These are phyloP conservation scores for Penicillium sp. DNA, from an alignment of 2,329 filamentous ascomycete species.

Conservation along the genomic window DNA sequence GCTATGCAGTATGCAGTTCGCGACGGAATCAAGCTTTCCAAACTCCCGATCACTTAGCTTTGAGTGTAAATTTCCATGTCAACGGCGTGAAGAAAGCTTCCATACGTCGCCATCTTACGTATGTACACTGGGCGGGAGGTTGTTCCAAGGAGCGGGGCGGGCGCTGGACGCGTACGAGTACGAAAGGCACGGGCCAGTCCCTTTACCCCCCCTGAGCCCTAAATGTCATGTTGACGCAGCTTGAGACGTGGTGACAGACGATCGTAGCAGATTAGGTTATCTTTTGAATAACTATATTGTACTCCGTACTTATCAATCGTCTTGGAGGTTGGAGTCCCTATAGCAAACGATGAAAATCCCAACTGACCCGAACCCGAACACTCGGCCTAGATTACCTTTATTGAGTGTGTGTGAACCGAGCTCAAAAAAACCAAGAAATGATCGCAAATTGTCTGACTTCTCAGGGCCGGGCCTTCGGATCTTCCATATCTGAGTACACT, in stretches of 20 bases:
- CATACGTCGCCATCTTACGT: constrained; percentile 18
- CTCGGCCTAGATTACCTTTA: constrained; percentile 10
- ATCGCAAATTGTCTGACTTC: not conserved
- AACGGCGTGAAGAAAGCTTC: not conserved
- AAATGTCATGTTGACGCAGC: not conserved
- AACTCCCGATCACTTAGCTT: too few relatives aligned
- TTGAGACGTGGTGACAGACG: not conserved
- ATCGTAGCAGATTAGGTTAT: constrained; percentile 1
- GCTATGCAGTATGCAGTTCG: too few relatives aligned
- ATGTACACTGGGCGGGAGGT: constrained; percentile 6
- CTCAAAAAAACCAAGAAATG: not conserved
- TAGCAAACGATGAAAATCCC: not conserved
- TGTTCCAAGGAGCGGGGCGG: constrained; percentile 21
- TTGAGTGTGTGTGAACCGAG: not conserved
- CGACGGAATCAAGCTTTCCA: too few relatives aligned
- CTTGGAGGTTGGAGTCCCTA: too few relatives aligned
- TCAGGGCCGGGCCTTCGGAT: constrained; percentile 1
- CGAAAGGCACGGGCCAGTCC: constrained; percentile 15
- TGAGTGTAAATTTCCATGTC: not conserved
- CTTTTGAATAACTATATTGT: not conserved
- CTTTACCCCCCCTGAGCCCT: constrained; percentile 6
- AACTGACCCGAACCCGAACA: not conserved
- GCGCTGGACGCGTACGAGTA: constrained; percentile 24
- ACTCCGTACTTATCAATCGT: too few relatives aligned
- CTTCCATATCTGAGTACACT: not conserved